Base-by-base conservation (phyloP, 306 rosid species). In the Cicer chorassanicum region DNA sequence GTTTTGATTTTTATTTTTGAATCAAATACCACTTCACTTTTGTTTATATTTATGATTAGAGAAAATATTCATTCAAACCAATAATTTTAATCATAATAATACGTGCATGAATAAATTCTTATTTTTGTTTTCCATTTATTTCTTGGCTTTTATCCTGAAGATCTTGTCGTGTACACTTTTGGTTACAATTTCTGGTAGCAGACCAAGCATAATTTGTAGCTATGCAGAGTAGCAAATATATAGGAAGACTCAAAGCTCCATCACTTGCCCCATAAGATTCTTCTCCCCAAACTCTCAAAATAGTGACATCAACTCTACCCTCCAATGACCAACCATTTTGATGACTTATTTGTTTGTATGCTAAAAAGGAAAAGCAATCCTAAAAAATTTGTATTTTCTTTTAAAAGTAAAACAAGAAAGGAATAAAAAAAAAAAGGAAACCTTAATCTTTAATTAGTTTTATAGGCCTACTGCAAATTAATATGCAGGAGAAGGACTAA, bases 201-300 rank as follows among this genome's bases (percentile, higher is more conserved):
- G 51, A 48, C 84, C 75, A 55, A 55, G 82, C 87, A 88, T 75
- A 74, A 80, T 53, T 29, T 86, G 94, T 88, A 84, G 83, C 72
- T 57, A 68, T 75, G 70, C 89, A 86, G 90, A 67, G 82, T 45
- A 72, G 41, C 87, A 86, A 74, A 74, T 56, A 38, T 81, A 82
- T 81, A 59, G 81, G 88, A 81, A 84, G 72, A 55, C 87, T 84
- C 88, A 78, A 83, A 74, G 77, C 88, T 84, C 96, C 96, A 87
- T 89, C 72, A 82, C 93, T 82, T 81, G 80, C 88, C 83, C 97
- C 96, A 87, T 87, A 70, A 88, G 91, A 81, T 90, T 88, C 94
- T 82, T 92, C 91, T 84, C 96, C 93, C 89, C 89, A 65, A 63
- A 38, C 85, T 64, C 19, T 61, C 50, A 40, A 69, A 83, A 70